A percentile compares a stretch with the other conserved stretches of the same genome.
Conservation (phyloP, 2,329 filamentous ascomycete species). For the Didymella sp. region DNA sequence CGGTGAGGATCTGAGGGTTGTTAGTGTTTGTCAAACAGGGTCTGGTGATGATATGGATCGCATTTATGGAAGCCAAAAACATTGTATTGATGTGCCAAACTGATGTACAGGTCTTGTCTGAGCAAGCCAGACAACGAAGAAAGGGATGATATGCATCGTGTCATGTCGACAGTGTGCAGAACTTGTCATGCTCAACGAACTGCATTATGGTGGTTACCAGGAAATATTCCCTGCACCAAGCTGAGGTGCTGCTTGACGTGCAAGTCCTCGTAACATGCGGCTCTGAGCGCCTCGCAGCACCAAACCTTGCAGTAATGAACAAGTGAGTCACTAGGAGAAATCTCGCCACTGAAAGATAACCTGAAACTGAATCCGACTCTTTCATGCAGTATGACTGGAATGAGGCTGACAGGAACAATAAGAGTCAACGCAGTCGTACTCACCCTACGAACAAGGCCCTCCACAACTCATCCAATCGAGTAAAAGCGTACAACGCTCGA, state of each 20-base stretch:
- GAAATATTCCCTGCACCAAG: neutral
- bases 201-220: neutral
- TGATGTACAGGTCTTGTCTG: neutral
- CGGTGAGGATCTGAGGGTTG: constrained; percentile 51
- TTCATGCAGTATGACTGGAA: constrained; percentile 2
- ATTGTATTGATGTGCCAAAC: constrained; percentile 6
- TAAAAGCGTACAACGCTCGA: constrained; percentile 86
- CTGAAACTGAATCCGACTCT: neutral
- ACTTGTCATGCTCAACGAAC: too few species aligned
- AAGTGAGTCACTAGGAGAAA: constrained; percentile 1
- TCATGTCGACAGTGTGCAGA: neutral
- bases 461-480: constrained; percentile 86
- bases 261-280: neutral
- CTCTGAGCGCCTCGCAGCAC: neutral
- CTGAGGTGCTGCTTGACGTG: neutral
- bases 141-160: neutral
- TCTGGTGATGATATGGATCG: neutral
- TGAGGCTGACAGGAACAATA: constrained; percentile 7
- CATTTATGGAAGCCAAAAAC: neutral
- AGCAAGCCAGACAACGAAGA: neutral
- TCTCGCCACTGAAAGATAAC: neutral
- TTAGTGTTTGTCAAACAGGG: neutral
- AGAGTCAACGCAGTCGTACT: constrained; percentile 53
- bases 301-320: too few species aligned
- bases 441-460: constrained; percentile 84